Conservation (phyloP, 208 protist species). For the Strigomonas oncopelti region DNA sequence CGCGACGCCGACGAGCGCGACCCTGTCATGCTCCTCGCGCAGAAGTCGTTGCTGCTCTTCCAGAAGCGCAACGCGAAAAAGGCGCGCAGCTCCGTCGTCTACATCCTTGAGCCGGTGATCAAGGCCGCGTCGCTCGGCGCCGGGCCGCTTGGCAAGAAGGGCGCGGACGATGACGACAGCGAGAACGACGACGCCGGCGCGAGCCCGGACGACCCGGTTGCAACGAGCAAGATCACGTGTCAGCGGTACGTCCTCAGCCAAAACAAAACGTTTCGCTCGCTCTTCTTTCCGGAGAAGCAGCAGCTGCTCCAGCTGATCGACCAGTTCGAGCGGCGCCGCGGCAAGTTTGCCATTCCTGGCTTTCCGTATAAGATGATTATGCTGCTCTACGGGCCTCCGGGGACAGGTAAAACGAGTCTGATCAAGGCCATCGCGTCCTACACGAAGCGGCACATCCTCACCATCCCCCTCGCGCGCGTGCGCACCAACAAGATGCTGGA, state of each 20-base stretch:
- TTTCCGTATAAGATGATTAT: conserved; percentile 87
- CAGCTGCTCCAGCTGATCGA: conserved; percentile 73
- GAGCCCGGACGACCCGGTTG: conserved; percentile 10
- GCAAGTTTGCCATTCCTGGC: conserved; percentile 83
- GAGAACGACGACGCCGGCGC: conserved; percentile 10
- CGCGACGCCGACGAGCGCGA: neutral
- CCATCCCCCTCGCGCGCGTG: conserved; percentile 79
- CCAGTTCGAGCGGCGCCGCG: conserved; percentile 71
- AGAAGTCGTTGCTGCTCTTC: neutral
- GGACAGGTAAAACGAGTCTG: conserved; percentile 93
- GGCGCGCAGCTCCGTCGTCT: neutral
- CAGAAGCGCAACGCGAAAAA: neutral
- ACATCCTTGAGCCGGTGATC: neutral
- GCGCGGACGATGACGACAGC: conserved; percentile 18
- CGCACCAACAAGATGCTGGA: conserved; percentile 81
- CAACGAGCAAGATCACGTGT: conserved; percentile 33
- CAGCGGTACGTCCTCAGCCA: conserved; percentile 68
- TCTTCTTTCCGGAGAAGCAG: conserved; percentile 88
- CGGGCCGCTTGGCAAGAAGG: neutral
- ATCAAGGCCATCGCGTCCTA: conserved; percentile 86
- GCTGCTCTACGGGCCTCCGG: conserved; percentile 91
- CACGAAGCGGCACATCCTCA: conserved; percentile 76
- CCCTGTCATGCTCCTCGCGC: neutral
- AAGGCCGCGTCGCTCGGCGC: neutral
- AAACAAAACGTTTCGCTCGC: conserved; percentile 84